Evolutionary conservation across 2,329 filamentous ascomycete species (phyloP), one percentile per base, ranked within the genome.

Genomic region (Aspergillus hiratsukae): DNA sequence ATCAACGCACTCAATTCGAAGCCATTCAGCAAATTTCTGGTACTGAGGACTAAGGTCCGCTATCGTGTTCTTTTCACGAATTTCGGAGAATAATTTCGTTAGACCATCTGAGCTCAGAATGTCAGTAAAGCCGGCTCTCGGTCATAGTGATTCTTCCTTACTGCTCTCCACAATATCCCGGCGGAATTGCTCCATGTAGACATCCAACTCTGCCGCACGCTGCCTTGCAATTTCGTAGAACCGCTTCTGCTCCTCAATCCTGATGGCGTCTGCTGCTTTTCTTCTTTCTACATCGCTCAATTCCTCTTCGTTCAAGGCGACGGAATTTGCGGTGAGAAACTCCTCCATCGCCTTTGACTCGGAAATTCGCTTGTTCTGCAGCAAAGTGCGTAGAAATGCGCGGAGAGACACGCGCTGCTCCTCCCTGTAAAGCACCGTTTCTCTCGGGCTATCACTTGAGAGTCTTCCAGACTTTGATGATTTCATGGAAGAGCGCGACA

Each of bases 11-110:
- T 99, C 94, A 68, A 99, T 99, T 41, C 94, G 87, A 51, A 97
- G 79, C 94, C 94, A 99, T 73, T 99, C 94, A 19, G 93, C 93
- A 70, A 99, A 97, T 72, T 97, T 99, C 69, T 94, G 90, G 73
- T 97, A 97, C 72, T 97, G 92, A 10, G 95, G 87, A 68, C 90
- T 96, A 53, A 99, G 82, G 64, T 97, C 91, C 61, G 85, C 83
- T 53, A 99, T 93, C 3, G 84, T 91, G 58, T 90, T 82, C 77
- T 97, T 97, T 55, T 91, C 87, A 66, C 89, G 89, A 73, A 99
- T 96, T 71, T 97, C 94, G 56, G 88, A 83, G 75, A 99, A 97
- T 0, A 99, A 82, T 71, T 89, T 93, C 0, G 93, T 95, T 43
- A 99, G 82, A 8, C 94, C 94, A 72, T 97, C 91, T 74, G 45